Base-by-base conservation (phyloP, 768 basidiomycete species). In the Pleurotus giganteus region DNA sequence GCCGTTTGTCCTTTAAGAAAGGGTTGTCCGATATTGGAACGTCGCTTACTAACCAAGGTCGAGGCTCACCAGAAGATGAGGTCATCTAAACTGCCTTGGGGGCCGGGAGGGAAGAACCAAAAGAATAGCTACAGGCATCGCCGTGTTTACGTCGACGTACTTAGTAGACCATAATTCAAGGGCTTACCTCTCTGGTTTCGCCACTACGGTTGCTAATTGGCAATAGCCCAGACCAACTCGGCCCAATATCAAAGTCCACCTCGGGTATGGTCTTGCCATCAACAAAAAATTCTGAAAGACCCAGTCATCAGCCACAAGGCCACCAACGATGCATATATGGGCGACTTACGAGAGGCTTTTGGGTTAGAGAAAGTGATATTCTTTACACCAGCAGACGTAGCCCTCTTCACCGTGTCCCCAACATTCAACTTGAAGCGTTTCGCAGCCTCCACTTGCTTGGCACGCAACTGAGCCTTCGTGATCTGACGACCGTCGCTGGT, bases 71-170 rank as follows among this genome's bases (percentile, higher is more conserved):
- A 90, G 67, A 89, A 87, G 28, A 90, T 85, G 41, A 91, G 62
- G 63, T 90, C 87, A 61, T 91, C 86, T 3, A 79, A 63, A 59
- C 83, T 86, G 17, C 88, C 89, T 60, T 82, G 71, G 0, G 86
- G 85, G 3, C 86, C 88, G 1, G 88, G 86, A 52, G 89, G 89
- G 73, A 89, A 90, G 69, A 89, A 86, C 88, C 89, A 90, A 71
- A 91, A 91, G 73, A 86, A 91, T 13, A 89, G 77, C 86, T 90
- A 52, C 0, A 31, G 24, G 3, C 32, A 32, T 32, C 31, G 31
- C 13, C 13, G 39, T 41, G 39, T 7, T n/a, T 7, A 41, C 8
- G 37, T 34, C 42, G 34, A 13, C 23, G 2, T 12, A 17, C 17
- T 12, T 13, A 6, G 13, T 8, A 27, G 7, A 45, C 31, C 24